These are phyloP conservation scores for Podaxis sp. DNA, from an alignment of 768 basidiomycete species.

Conservation along the genomic window DNA sequence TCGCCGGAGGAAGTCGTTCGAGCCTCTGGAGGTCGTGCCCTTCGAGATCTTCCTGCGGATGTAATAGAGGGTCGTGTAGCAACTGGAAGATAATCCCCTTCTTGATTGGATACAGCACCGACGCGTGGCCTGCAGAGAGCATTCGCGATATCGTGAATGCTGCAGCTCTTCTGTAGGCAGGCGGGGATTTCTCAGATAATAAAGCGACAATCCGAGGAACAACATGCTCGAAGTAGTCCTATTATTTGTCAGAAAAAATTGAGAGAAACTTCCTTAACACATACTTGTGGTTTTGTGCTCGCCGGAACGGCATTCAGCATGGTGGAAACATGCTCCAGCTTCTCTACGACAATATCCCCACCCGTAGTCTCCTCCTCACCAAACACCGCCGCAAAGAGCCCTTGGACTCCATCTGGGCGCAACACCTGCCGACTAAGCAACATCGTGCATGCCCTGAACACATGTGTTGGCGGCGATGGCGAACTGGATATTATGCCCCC, in stretches of 20 bases:
- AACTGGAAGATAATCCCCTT: slow-evolving; percentile 41
- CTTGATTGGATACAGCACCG: slow-evolving; percentile 28
- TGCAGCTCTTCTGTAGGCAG: slow-evolving; percentile 56
- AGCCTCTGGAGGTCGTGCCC: background rate
- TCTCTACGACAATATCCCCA: slow-evolving; percentile 60
- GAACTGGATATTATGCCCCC: slow-evolving; percentile 55
- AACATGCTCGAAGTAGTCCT: slow-evolving; percentile 65
- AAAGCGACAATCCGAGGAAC: slow-evolving; percentile 56
- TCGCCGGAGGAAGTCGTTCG: slow-evolving; percentile 1
- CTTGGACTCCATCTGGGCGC: slow-evolving; percentile 67
- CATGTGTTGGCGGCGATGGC: slow-evolving; percentile 45
- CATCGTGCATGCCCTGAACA: slow-evolving; percentile 57
- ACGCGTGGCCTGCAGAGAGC: slow-evolving; percentile 39
- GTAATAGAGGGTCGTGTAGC: slow-evolving; percentile 55
- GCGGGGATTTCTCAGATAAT: slow-evolving; percentile 41
- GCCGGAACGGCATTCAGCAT: slow-evolving; percentile 66
- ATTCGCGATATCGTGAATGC: slow-evolving; percentile 72
- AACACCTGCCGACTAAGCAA: slow-evolving; percentile 71
- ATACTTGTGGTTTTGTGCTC: slow-evolving; percentile 53
- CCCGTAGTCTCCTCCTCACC: slow-evolving; percentile 52
- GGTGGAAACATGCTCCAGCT: slow-evolving; percentile 69
- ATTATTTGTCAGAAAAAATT: slow-evolving; percentile 4
- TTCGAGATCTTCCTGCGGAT: background rate
- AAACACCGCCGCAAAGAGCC: slow-evolving; percentile 69
- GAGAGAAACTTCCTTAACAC: slow-evolving; percentile 19